A percentile compares a stretch with the other conserved stretches of the same genome.
Conservation (phyloP, 176 grass and related monocot species). For the Hordeum vulgare region MorexV3_pseudomolecules_assembly NC_058519.1:591681805-591682304, state of each 20-base stretch:
- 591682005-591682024: background rate
- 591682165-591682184: background rate
- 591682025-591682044: background rate
- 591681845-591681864: too few species aligned
- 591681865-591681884: background rate
- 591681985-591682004: background rate
- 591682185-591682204: conserved; percentile 20
- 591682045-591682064: background rate
- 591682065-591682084: background rate
- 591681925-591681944: background rate
- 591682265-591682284: background rate
- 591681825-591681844: too few species aligned
- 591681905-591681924: too few species aligned
- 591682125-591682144: conserved; percentile 17
- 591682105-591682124: background rate
- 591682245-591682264: background rate
- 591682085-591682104: background rate
- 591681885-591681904: too few species aligned
- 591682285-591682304: background rate
- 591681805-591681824: too few species aligned
- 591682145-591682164: background rate
- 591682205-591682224: conserved; percentile 3
- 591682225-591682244: background rate
- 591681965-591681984: background rate
- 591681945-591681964: background rate